Evolutionary conservation across 192 early-diverging fungal species (phyloP), one percentile per base, ranked within the genome.

Genomic region (Dispira parvispora): DNA sequence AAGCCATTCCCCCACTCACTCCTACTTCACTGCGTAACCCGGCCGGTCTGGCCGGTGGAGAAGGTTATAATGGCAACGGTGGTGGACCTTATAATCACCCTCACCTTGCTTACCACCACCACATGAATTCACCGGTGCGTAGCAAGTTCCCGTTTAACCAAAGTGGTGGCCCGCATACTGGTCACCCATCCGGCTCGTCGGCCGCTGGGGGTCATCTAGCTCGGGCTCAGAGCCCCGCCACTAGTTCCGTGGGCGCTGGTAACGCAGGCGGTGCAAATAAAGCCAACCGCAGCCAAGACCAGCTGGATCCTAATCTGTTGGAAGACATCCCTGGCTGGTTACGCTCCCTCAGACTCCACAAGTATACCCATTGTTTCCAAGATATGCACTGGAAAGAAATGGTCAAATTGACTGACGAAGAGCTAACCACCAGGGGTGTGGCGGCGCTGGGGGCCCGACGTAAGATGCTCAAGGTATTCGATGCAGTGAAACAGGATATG

Each of bases 391-490:
- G 92, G 92, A 81, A 83, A 55, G 84, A 89, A 38, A 88, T 98
- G 64, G 84, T 98, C 46, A 81, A 84, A 54, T 68, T 98, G 68
- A 76, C 73, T 25, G 95, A 98, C 61, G 82, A 88, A 43, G 81
- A 85, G 27, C 77, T 98, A 65, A 79, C 80, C 46, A 80, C 75
- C 43, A 83, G 86, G 63, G 95, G 95, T 26, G 93, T 98, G 11
- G 73, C 87, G 8, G 93, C 95, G 53, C 79, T 96, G 63, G 95
- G 95, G 52, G 95, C 95, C 23, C 83, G 95, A 26, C 80, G 90
- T 65, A 98, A 98, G 74, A 90, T 98, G 82, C 70, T 96, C 53
- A 96, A 95, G 75, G 91, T 93, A 57, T 98, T 98, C 81, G 93
- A 93, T 67, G 61, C 61, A 0, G 71, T 75, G 23, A 68, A 54